These are phyloP conservation scores for Tinospora cordifolia DNA, from an alignment of 164 flowering plant genomes.

Conservation along the genomic window DNA sequence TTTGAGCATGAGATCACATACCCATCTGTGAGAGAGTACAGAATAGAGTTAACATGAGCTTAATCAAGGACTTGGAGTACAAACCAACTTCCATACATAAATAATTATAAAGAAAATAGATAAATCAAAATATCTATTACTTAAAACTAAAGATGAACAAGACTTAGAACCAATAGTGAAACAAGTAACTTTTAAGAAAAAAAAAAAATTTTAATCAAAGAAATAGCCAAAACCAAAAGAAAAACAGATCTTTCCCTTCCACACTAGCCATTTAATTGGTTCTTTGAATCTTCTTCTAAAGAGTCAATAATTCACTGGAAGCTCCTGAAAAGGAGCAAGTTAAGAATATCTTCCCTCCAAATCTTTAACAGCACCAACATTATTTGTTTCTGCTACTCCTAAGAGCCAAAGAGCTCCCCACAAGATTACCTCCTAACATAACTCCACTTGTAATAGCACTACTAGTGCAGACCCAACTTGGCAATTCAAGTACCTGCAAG, in stretches of 20 bases:
- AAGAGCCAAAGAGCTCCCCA: not conserved
- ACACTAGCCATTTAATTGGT: not conserved
- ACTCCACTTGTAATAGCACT: not conserved
- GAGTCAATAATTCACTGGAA: not conserved
- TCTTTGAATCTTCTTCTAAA: not conserved
- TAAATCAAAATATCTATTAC: not conserved
- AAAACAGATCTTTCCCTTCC: not conserved
- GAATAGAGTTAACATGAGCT: not conserved
- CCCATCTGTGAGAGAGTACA: not conserved
- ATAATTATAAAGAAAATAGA: not conserved
- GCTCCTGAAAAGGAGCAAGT: not conserved
- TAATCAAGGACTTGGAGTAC: not conserved
- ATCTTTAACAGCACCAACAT: not conserved
- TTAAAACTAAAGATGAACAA: not conserved
- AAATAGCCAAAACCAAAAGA: not conserved
- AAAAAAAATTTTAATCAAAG: not conserved
- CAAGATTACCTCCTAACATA: not conserved
- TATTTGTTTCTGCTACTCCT: not conserved
- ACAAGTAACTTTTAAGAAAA: not conserved
- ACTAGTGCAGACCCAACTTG: not conserved
- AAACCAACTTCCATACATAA: not conserved
- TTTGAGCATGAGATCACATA: too few species aligned
- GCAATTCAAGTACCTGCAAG: conserved; percentile 16
- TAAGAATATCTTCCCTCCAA: not conserved
- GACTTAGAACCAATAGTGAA: not conserved